Evolutionary conservation across 441 rosid species (phyloP).

Genomic region (Metrosideros polymorpha): DNA sequence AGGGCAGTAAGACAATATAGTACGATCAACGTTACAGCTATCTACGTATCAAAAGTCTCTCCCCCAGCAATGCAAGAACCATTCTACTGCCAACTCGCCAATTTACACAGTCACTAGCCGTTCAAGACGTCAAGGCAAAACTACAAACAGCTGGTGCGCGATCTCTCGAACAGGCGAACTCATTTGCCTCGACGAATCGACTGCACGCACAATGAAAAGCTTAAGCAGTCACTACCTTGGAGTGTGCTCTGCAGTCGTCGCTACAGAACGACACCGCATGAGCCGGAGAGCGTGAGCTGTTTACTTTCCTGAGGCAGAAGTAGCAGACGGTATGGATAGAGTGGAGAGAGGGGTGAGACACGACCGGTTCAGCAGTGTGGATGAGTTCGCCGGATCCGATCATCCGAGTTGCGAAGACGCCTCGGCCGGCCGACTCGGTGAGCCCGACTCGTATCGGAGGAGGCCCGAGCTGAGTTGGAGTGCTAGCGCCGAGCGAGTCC

Average conservation of each 20-base stretch:
- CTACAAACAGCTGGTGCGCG: conserved; percentile 28
- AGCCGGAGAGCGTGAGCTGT: conserved; percentile 10
- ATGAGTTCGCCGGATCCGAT: conserved; percentile 63
- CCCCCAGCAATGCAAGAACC: not conserved
- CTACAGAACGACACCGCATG: conserved; percentile 41
- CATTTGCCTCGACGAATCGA: not conserved
- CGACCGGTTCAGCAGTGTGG: conserved; percentile 64
- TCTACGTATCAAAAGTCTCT: not conserved
- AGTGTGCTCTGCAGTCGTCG: conserved; percentile 30
- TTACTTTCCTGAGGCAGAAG: conserved; percentile 48
- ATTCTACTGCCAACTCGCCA: not conserved
- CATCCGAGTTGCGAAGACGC: conserved; percentile 64
- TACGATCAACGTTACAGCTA: not conserved
- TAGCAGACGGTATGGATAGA: conserved; percentile 38
- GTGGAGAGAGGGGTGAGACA: conserved; percentile 47
- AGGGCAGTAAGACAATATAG: not conserved
- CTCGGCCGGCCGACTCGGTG: conserved; percentile 74
- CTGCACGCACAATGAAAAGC: not conserved
- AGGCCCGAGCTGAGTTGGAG: conserved; percentile 21
- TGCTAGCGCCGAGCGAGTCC: not conserved
- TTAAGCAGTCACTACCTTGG: conserved; percentile 31
- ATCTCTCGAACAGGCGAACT: not conserved
- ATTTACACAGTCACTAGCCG: not conserved
- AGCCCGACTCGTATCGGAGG: conserved; percentile 70
- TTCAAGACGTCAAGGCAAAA: conserved; percentile 11